phyloP scores from a whole-genome alignment of 163 green algal genomes.

The Volvox carteri region DNA sequence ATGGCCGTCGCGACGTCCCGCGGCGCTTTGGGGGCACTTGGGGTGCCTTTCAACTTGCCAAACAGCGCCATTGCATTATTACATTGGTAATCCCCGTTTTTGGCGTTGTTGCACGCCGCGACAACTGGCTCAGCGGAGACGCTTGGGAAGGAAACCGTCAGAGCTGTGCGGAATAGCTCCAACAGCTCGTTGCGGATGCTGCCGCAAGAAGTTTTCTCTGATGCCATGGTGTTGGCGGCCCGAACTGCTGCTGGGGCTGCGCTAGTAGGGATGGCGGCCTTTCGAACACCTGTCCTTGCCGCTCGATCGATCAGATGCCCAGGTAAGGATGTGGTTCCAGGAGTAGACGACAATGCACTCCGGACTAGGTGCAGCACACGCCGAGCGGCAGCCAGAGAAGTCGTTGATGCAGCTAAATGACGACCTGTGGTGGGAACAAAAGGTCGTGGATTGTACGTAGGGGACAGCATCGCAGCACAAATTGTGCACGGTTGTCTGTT shows the following conservation, averaged over 20 bases:
- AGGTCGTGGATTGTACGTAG: slow-evolving; percentile 37
- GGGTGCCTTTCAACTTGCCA: slow-evolving; percentile 90
- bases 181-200: slow-evolving; percentile 70
- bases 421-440: slow-evolving; percentile 23
- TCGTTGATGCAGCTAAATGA: neutral
- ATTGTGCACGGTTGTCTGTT: slow-evolving; percentile 4
- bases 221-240: slow-evolving; percentile 48
- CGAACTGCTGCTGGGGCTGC: neutral
- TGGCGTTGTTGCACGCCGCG: slow-evolving; percentile 77
- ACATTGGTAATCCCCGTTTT: slow-evolving; percentile 97
- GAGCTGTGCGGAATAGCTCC: slow-evolving; percentile 73
- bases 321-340: neutral
- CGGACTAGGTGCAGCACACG: slow-evolving; percentile 24
- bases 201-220: neutral
- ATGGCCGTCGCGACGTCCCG: slow-evolving; percentile 88
- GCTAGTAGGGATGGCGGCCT: neutral
- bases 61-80: slow-evolving; percentile 99
- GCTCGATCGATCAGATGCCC: neutral
- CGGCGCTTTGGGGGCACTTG: slow-evolving; percentile 90
- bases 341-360: neutral
- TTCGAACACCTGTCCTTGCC: neutral
- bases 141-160: slow-evolving; percentile 77
- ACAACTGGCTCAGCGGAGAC: slow-evolving; percentile 63
- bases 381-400: neutral
- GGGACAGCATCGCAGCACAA: slow-evolving; percentile 22